Percentiles rank a stretch among this genome's conserved stretches.
Conservation (phyloP, 2,329 filamentous ascomycete genomes). For the Penicillium oxalicum region DNA sequence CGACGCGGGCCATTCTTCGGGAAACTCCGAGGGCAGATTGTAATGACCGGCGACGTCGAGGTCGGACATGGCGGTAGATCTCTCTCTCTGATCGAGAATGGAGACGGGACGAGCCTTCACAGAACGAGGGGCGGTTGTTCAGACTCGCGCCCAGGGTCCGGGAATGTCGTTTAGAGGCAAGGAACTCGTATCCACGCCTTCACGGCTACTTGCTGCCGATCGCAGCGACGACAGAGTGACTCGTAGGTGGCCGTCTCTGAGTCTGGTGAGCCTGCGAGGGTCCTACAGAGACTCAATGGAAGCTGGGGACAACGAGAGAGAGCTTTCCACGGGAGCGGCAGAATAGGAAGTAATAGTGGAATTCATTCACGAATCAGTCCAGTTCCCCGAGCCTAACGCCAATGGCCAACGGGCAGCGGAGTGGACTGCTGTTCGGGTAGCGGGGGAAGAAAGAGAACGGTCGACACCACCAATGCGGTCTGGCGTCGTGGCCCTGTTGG, state of each 20-base stretch:
- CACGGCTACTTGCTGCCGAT: slow-evolving; percentile 1
- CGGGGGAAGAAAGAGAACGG: slow-evolving; percentile 7
- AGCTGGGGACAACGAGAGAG: no score
- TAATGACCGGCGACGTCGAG: slow-evolving; percentile 86
- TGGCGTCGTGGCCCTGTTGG: not conserved
- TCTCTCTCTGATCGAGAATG: slow-evolving; percentile 3
- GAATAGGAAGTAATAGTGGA: not conserved
- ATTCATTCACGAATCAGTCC: not conserved
- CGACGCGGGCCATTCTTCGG: slow-evolving; percentile 78
- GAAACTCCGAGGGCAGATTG: slow-evolving; percentile 71
- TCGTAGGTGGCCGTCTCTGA: no score
- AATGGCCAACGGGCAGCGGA: slow-evolving; percentile 6
- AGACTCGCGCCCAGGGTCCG: not conserved
- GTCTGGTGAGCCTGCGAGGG: no score
- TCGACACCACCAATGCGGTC: slow-evolving; percentile 23
- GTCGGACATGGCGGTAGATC: slow-evolving; percentile 52
- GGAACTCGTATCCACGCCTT: no score
- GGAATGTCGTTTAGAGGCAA: not conserved
- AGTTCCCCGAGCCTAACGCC: not conserved
- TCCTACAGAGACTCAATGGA: no score
- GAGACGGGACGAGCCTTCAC: slow-evolving; percentile 7
- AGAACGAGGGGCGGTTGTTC: slow-evolving; percentile 1
- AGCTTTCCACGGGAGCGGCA: not conserved
- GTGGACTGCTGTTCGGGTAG: slow-evolving; percentile 17
- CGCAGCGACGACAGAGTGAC: not conserved